These are phyloP conservation scores for Schoenoplectus triqueter DNA, from an alignment of 202 grass and related monocot species.

Conservation along the genomic window DNA sequence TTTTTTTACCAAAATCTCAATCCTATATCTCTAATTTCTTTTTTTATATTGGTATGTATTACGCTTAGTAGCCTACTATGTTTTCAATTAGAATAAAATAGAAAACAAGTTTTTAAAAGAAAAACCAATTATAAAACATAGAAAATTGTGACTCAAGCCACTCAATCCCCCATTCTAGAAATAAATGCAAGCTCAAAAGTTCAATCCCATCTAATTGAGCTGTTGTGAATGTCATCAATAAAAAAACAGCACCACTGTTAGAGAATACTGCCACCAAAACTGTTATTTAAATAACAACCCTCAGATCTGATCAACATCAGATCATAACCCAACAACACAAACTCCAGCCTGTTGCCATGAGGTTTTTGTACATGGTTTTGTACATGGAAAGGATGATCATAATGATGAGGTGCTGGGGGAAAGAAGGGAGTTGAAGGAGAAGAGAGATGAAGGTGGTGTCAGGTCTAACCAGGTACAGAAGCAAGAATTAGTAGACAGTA, in stretches of 20 bases:
- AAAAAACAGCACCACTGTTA: neutral
- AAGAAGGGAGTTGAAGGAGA: neutral
- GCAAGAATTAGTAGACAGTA: neutral
- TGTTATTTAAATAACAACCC: neutral
- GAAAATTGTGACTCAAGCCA: neutral
- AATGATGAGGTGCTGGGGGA: neutral
- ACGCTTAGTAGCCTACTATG: neutral
- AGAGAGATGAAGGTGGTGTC: too few species aligned
- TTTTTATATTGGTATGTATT: neutral
- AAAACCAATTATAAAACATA: conserved; percentile 2
- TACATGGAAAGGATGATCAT: neutral
- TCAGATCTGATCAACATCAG: neutral
- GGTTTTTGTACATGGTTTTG: too few species aligned
- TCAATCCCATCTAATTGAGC: neutral
- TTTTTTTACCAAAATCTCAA: neutral
- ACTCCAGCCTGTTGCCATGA: neutral
- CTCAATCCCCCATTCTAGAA: neutral
- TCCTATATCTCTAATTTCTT: neutral
- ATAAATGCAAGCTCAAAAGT: neutral
- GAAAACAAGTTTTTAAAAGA: neutral
- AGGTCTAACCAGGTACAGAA: too few species aligned
- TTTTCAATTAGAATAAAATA: neutral
- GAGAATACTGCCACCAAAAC: neutral
- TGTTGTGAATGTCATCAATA: conserved; percentile 10
- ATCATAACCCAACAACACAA: conserved; percentile 15